Evolutionary conservation across 495 filamentous ascomycete species (phyloP).

Genomic region (Aspergillus heteromorphus): DNA sequence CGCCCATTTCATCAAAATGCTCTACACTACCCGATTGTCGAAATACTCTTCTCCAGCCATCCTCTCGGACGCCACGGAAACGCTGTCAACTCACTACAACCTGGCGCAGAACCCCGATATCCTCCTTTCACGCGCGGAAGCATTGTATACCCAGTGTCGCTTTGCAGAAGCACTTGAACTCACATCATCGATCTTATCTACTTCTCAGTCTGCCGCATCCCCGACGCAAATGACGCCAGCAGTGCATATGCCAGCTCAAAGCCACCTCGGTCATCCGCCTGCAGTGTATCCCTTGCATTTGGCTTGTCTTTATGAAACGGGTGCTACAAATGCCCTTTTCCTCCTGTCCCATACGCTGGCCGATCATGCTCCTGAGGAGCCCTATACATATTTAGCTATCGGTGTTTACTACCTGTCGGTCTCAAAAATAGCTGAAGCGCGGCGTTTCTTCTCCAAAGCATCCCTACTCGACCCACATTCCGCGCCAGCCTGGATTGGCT

Average conservation of each 20-base stretch:
- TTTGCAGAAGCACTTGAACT: constrained; percentile 81
- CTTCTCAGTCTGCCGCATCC: constrained; percentile 30
- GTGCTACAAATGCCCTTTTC: constrained; percentile 81
- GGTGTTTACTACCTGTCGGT: constrained; percentile 92
- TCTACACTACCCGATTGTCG: constrained; percentile 93
- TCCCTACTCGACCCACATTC: constrained; percentile 97
- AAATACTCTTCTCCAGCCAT: constrained; percentile 87
- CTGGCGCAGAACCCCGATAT: constrained; percentile 85
- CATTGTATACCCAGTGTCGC: constrained; percentile 90
- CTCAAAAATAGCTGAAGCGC: constrained; percentile 83
- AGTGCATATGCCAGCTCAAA: constrained; percentile 31
- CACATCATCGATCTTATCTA: constrained; percentile 73
- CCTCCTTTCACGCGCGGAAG: constrained; percentile 83
- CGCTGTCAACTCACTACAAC: constrained; percentile 87
- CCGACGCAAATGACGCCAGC: constrained; percentile 15
- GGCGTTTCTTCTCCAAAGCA: constrained; percentile 94
- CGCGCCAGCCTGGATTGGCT: constrained; percentile 97
- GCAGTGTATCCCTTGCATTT: constrained; percentile 84
- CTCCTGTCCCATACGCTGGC: constrained; percentile 91
- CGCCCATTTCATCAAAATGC: constrained; percentile 89
- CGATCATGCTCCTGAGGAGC: constrained; percentile 84
- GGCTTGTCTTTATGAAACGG: constrained; percentile 84
- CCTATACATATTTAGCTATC: constrained; percentile 87
- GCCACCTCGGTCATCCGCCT: constrained; percentile 79
- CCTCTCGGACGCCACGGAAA: constrained; percentile 83